Conservation (phyloP, 805 yeast genomes). For the Scheffersomyces stipitis region DNA sequence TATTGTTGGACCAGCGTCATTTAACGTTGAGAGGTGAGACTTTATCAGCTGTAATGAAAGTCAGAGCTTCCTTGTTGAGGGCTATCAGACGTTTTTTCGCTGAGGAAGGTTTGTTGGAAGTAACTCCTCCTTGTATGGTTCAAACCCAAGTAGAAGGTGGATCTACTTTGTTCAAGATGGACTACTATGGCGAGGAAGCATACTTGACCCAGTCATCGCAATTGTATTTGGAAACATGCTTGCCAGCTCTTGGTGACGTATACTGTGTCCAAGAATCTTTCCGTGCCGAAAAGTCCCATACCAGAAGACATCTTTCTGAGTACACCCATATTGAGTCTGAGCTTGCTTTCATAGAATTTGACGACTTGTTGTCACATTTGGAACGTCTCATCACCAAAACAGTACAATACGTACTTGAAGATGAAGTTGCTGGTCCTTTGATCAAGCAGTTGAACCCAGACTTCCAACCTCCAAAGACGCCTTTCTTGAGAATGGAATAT, state of each 20-base stretch:
- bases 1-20: slow-evolving; percentile 93
- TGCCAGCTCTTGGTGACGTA: slow-evolving; percentile 96
- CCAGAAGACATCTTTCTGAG: slow-evolving; percentile 96
- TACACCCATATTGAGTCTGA: slow-evolving; percentile 97
- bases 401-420: slow-evolving; percentile 76
- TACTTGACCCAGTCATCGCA: slow-evolving; percentile 96
- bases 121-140: slow-evolving; percentile 99
- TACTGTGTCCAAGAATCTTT: slow-evolving; percentile 97
- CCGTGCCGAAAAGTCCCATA: slow-evolving; percentile 98
- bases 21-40: slow-evolving; percentile 96
- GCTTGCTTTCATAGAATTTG: slow-evolving; percentile 82
- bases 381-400: slow-evolving; percentile 73
- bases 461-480: slow-evolving; percentile 77
- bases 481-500: slow-evolving; percentile 91
- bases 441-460: slow-evolving; percentile 90
- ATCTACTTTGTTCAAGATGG: slow-evolving; percentile 86
- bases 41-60: slow-evolving; percentile 88
- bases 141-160: slow-evolving; percentile 99
- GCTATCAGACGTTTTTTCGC: slow-evolving; percentile 74
- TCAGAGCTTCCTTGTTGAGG: slow-evolving; percentile 76
- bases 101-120: slow-evolving; percentile 80
- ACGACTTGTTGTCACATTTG: slow-evolving; percentile 80
- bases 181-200: slow-evolving; percentile 97
- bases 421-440: slow-evolving; percentile 90
- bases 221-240: slow-evolving; percentile 91